Evolutionary conservation across 495 filamentous ascomycete species (phyloP), one percentile per base, ranked within the genome.

Genomic region (Tetracladium setigerum): DNA sequence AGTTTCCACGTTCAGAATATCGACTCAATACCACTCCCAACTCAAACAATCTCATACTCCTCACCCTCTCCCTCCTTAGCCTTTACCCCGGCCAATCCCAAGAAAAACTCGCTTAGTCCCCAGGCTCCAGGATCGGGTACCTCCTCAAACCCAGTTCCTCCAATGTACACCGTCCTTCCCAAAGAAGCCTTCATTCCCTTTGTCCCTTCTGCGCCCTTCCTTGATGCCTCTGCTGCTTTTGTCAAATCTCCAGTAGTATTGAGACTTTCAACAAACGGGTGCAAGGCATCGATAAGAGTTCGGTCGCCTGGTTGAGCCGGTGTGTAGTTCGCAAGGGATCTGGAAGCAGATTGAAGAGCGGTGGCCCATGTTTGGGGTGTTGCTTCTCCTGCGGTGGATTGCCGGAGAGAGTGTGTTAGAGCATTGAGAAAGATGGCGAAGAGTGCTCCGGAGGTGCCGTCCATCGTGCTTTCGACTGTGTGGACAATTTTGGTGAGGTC

Each of bases 371-470:
- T 71, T 12, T 73, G 60, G 0, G 69, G 60, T 0, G 69, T 73
- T 4, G 76, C 59, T 33, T 76, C 64, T 19, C 70, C 66, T 35
- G 62, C 52, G 0, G 49, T 50, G 55, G 73, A 63, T 43, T 84
- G 74, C 30, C 83, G 80, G 12, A 98, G 70, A 1, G 83, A 80
- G 49, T 84, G 79, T 15, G 86, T 83, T 1, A 98, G 81, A 0
- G 90, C 80, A 62, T 95, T 95, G 43, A 98, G 74, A 73, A 95
- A 98, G 54, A 98, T 98, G 32, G 89, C 86, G 63, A 95, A 96
- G 22, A 98, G 71, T 5, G 94, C 92, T 2, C 92, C 92, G 0
- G 89, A 95, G 10, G 92, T 98, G 40, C 92, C 92, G 60, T 95
- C 92, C 92, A 98, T 98, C 35, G 71, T 79, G 34, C 66, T 81